These are phyloP conservation scores for Talaromyces thailandensis DNA, from an alignment of 495 filamentous ascomycete genomes.

Conservation along the genomic window DNA sequence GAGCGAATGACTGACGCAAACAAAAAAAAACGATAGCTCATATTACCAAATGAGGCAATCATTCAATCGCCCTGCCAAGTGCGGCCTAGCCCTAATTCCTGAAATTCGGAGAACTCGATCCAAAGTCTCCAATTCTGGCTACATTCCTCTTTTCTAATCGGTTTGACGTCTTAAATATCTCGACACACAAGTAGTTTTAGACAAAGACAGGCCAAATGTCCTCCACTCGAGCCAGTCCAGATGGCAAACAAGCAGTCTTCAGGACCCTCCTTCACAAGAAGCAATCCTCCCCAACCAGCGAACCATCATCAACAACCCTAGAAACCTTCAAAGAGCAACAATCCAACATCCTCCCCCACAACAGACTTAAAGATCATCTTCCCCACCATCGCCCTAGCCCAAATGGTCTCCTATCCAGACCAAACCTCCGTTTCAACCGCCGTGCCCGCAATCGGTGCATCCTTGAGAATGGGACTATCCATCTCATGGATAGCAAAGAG, in stretches of 20 bases:
- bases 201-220: not conserved
- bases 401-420: slow-evolving; percentile 22
- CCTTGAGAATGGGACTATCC: slow-evolving; percentile 14
- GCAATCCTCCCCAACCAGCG: not conserved
- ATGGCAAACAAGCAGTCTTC: not conserved
- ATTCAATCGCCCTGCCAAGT: not conserved
- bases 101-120: not conserved
- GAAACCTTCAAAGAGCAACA: slow-evolving; percentile 2
- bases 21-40: not conserved
- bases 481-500: slow-evolving; percentile 24
- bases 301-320: not conserved
- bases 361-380: slow-evolving; percentile 18
- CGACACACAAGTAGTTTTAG: not conserved
- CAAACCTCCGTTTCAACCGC: slow-evolving; percentile 21
- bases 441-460: slow-evolving; percentile 22
- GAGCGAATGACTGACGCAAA: too few species aligned
- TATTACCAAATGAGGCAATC: not conserved
- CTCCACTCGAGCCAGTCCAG: not conserved
- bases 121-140: not conserved
- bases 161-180: not conserved
- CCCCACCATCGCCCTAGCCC: slow-evolving; percentile 15
- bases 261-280: not conserved
- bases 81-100: not conserved
- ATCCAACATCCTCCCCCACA: slow-evolving; percentile 8
- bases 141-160: not conserved